Base-by-base conservation (phyloP, 2,329 filamentous ascomycete genomes). In the Cadophora gregata region DNA sequence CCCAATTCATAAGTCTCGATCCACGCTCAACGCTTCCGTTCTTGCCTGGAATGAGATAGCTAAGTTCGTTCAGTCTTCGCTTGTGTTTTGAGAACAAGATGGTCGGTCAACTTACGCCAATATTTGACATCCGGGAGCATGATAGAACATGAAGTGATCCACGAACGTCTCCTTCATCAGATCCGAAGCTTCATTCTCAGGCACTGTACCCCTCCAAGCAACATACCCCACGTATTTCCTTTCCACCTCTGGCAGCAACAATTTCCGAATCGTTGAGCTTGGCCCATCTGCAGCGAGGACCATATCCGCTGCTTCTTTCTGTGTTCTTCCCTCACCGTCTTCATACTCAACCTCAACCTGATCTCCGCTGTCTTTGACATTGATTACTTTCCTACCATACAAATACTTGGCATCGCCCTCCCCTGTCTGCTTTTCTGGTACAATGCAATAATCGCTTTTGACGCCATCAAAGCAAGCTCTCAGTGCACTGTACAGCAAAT, bases 1-100 rank as follows among this genome's bases (percentile, higher is more conserved):
- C 81, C 72, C 79, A 82, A 68, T 82, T 83, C 60, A 82, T 76
- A 12, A 80, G 77, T 0, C 81, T 76, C 29, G 78, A 65, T 2
- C 80, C 80, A 0, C 75, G 77, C 53, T 78, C 74, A 4, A 81
- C 42, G n/a, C 19, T 47, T 21, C 42, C 42, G 6, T 47, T 47
- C n/a, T 47, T 21, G 19, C 42, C 42, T 1, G 42, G 42, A 9
- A 47, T 47, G 19, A 47, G 42, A 21, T 47, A 47, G 19, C 42
- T 47, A 47, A 7, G 4, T 1, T 10, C 9, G 1, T 21, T 47
- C 19, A 47, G 19, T 10, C 2, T 47, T 47, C 10, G 19, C 5
- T 4, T 3, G 1, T 69, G 1, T 75, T n/a, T n/a, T 77, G 1
- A 81, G 81, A 62, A 78, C 9, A 42, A 14, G 10, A 10, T 19